phyloP scores from a whole-genome alignment of 192 early-diverging fungal genomes.

The Paraglomus brasilianum region DNA sequence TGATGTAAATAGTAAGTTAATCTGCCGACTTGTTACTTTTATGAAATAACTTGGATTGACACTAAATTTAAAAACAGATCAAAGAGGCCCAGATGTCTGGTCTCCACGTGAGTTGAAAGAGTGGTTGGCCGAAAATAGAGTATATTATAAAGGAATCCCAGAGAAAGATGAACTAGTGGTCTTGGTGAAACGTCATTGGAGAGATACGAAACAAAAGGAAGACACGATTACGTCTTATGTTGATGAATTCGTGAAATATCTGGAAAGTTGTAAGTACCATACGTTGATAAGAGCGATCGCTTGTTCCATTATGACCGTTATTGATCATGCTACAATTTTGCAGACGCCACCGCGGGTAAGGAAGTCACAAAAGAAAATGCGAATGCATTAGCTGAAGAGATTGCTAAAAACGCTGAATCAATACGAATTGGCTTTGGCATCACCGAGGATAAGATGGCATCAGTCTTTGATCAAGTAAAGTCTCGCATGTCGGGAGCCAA shows the following conservation, averaged over 20 bases:
- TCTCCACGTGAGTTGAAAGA: conserved; percentile 18
- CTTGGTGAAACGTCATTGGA: conserved; percentile 4
- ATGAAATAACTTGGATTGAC: no score
- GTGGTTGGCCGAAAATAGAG: conserved; percentile 19
- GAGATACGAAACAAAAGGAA: not conserved
- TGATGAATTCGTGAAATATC: not conserved
- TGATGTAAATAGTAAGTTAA: no score
- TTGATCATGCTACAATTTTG: no score
- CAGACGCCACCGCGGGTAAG: not conserved
- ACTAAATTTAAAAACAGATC: not conserved
- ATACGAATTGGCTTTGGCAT: not conserved
- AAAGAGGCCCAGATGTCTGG: conserved; percentile 12
- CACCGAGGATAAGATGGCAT: conserved; percentile 15
- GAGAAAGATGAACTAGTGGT: conserved; percentile 13
- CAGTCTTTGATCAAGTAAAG: not conserved
- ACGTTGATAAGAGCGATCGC: no score
- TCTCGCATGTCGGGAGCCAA: not conserved
- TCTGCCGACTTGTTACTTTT: no score
- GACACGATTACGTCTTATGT: not conserved
- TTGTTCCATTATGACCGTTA: no score
- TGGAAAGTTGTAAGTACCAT: conserved; percentile 8
- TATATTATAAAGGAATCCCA: conserved; percentile 9
- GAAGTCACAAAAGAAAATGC: conserved; percentile 1
- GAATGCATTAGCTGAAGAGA: not conserved
- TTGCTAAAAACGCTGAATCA: conserved; percentile 5